These are phyloP conservation scores for Cutaneotrichosporon arboriforme DNA, from an alignment of 1,284 basidiomycete species.

Conservation along the genomic window DNA sequence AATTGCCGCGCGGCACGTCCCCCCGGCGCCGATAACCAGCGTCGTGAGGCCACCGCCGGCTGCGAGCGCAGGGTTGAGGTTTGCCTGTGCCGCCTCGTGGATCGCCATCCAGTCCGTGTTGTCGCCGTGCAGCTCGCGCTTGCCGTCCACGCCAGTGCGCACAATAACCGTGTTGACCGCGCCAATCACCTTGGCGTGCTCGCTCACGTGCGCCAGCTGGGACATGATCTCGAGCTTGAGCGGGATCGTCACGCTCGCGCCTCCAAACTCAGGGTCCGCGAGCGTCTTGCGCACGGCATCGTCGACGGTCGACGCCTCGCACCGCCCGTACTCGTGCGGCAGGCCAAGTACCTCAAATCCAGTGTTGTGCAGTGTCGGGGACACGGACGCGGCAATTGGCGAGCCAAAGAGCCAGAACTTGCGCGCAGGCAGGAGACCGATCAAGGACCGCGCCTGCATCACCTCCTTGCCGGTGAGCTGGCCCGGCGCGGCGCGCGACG, in stretches of 20 bases:
- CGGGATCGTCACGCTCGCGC: conserved; percentile 92
- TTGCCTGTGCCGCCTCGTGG: conserved; percentile 51
- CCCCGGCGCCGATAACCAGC: conserved; percentile 85
- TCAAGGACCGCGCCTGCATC: conserved; percentile 69
- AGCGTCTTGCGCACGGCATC: conserved; percentile 63
- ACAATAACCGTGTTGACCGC: conserved; percentile 90
- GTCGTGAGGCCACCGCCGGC: conserved; percentile 51
- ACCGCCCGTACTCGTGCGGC: conserved; percentile 70
- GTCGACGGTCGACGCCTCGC: conserved; percentile 67
- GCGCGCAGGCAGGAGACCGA: conserved; percentile 68
- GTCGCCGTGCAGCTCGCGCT: conserved; percentile 65
- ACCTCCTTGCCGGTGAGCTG: conserved; percentile 85
- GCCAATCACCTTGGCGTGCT: conserved; percentile 74
- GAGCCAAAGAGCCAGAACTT: conserved; percentile 82
- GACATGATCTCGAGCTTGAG: conserved; percentile 83
- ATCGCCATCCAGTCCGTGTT: conserved; percentile 94
- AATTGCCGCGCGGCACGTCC: conserved; percentile 85
- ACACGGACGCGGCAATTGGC: conserved; percentile 85
- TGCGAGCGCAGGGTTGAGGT: conserved; percentile 34
- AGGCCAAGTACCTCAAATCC: conserved; percentile 75
- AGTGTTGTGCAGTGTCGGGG: conserved; percentile 88
- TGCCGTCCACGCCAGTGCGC: conserved; percentile 48
- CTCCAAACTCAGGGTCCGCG: conserved; percentile 71
- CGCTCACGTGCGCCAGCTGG: conserved; percentile 67
- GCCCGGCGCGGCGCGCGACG: conserved; percentile 80